Conservation (phyloP, 139 green algal species). For the Coelastrella sp. region DNA sequence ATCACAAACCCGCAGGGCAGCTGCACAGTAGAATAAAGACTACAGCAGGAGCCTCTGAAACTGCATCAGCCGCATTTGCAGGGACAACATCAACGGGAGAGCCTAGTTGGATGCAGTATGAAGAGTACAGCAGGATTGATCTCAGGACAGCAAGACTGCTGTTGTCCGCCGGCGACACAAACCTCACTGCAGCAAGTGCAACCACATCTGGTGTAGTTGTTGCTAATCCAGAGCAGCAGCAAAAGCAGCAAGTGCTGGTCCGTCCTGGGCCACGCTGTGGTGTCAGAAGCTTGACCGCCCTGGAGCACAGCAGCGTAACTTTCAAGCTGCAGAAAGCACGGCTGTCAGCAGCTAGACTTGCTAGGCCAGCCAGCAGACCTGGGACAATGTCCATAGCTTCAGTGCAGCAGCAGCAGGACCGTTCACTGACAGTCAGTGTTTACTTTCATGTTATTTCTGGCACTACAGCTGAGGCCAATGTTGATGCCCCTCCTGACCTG, state of each 20-base stretch:
- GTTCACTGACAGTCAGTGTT: background rate
- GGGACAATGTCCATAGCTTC: conserved; percentile 34
- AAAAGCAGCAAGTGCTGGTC: conserved; percentile 1
- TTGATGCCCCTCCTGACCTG: conserved; percentile 2
- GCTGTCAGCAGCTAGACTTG: background rate
- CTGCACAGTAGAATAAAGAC: background rate
- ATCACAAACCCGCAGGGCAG: background rate
- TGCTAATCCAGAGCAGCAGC: conserved; percentile 1
- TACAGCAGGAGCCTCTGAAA: background rate
- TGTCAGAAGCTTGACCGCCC: background rate
- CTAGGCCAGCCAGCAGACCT: background rate
- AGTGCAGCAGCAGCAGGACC: background rate
- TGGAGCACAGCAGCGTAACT: background rate
- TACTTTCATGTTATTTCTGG: conserved; percentile 40
- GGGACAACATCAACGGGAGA: background rate
- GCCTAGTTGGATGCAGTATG: background rate
- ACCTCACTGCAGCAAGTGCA: conserved; percentile 1
- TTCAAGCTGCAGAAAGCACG: background rate
- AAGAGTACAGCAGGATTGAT: background rate
- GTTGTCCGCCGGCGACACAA: background rate
- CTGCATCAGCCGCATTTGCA: conserved; percentile 9
- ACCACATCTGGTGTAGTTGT: background rate
- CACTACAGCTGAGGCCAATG: background rate
- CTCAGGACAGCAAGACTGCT: background rate
- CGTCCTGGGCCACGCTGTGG: conserved; percentile 11